A percentile compares a stretch with the other conserved stretches of the same genome.
phyloP scores from a whole-genome alignment of 2,329 filamentous ascomycete genomes.

The Claviceps capensis region DNA sequence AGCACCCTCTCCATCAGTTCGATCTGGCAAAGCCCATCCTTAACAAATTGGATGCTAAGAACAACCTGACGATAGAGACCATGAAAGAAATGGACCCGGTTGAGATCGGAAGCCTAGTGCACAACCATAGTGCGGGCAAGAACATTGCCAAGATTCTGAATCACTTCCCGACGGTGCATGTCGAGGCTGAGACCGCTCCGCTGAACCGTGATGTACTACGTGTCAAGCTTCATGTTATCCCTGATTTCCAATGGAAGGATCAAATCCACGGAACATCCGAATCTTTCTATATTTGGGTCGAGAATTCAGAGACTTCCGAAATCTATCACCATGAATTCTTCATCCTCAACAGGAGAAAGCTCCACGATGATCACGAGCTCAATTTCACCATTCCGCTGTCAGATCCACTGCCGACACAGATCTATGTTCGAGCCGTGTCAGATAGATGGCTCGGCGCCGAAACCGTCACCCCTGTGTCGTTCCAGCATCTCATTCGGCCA shows the following conservation, averaged over 20 bases:
- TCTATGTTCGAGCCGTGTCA: conserved; percentile 88
- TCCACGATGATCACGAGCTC: conserved; percentile 92
- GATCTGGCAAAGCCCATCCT: conserved; percentile 75
- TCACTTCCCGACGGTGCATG: conserved; percentile 81
- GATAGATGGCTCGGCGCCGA: conserved; percentile 95
- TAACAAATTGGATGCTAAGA: conserved; percentile 72
- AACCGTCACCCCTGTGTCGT: conserved; percentile 88
- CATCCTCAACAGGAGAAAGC: conserved; percentile 76
- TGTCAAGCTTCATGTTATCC: conserved; percentile 74
- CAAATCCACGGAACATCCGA: conserved; percentile 86
- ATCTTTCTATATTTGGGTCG: conserved; percentile 97
- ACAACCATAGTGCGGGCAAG: conserved; percentile 77
- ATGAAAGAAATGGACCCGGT: conserved; percentile 86
- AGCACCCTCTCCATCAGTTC: conserved; percentile 92
- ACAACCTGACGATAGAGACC: conserved; percentile 60
- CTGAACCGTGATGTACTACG: conserved; percentile 87
- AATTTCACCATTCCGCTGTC: conserved; percentile 95
- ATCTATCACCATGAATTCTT: conserved; percentile 98
- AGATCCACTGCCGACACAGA: conserved; percentile 86
- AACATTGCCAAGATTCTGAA: conserved; percentile 70
- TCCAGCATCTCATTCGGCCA: conserved; percentile 92
- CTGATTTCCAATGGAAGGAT: conserved; percentile 92
- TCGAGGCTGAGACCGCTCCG: conserved; percentile 91
- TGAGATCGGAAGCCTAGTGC: conserved; percentile 82
- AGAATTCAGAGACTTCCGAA: conserved; percentile 93